Conservation (phyloP, 1,139 yeast genomes). For the Petasospora rhodanensis region DNA sequence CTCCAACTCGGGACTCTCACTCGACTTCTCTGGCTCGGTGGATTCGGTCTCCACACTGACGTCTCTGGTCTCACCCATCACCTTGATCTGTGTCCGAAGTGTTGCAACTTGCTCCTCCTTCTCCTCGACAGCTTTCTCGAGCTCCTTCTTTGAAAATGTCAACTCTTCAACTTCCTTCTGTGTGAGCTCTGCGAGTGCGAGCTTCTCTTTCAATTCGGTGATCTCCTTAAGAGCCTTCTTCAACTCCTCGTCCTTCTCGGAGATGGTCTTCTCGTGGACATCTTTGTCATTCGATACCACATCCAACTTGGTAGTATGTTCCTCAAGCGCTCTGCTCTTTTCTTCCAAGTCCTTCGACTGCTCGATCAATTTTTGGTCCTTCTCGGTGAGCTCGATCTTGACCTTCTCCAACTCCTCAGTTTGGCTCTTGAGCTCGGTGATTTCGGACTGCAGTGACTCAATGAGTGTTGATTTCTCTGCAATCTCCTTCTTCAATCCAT, state of each 20-base stretch:
- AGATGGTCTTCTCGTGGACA: neutral
- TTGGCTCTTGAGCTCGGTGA: constrained; percentile 2
- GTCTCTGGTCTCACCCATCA: constrained; percentile 1
- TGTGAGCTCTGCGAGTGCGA: no score
- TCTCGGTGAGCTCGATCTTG: constrained; percentile 13
- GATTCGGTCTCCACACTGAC: neutral
- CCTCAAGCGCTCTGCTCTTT: neutral
- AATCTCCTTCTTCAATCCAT: constrained; percentile 2
- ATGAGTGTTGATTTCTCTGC: constrained; percentile 1
- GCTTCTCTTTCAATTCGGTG: no score
- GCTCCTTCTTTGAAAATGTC: neutral
- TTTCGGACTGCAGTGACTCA: constrained; percentile 2
- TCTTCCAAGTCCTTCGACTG: neutral
- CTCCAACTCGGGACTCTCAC: constrained; percentile 15
- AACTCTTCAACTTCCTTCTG: constrained; percentile 2
- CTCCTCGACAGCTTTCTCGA: constrained; percentile 2
- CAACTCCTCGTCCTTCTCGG: neutral
- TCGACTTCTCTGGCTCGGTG: constrained; percentile 28
- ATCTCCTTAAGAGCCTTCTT: constrained; percentile 4
- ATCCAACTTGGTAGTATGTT: no score
- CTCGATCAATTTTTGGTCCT: neutral
- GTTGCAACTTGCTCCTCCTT: constrained; percentile 3
- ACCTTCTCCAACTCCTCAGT: constrained; percentile 15
- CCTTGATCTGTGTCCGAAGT: neutral
- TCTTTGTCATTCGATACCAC: no score